These are phyloP conservation scores for Phoma herbarum DNA, from an alignment of 2,329 filamentous ascomycete species.

Conservation along the genomic window DNA sequence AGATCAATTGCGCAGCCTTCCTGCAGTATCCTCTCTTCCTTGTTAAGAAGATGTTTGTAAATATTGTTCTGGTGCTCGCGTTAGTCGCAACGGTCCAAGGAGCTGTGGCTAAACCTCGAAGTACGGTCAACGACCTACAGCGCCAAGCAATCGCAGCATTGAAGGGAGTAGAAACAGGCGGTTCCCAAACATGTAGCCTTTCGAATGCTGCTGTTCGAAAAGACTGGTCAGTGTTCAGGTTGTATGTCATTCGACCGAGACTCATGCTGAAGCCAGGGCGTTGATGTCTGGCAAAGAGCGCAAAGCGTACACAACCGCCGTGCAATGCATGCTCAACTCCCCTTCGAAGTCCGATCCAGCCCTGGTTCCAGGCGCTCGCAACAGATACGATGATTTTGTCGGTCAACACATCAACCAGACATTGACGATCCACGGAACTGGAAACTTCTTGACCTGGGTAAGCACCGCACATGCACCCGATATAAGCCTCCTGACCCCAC, in stretches of 20 bases:
- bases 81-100: conserved; percentile 19
- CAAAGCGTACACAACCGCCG: conserved; percentile 31
- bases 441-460: conserved; percentile 40
- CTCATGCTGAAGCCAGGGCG: conserved; percentile 2
- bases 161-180: conserved; percentile 17
- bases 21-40: background rate
- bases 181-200: conserved; percentile 19
- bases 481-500: background rate
- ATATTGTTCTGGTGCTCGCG: conserved; percentile 17
- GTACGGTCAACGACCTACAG: conserved; percentile 26
- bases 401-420: conserved; percentile 37
- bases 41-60: background rate
- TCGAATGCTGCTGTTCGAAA: conserved; percentile 21
- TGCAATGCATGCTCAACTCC: conserved; percentile 30
- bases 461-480: background rate
- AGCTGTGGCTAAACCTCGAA: conserved; percentile 17
- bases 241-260: background rate
- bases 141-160: conserved; percentile 23
- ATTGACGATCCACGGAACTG: conserved; percentile 28
- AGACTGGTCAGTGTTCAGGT: conserved; percentile 24
- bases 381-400: conserved; percentile 42
- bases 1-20: background rate
- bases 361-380: conserved; percentile 30
- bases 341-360: conserved; percentile 26
- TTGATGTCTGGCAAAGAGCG: conserved; percentile 16